Evolutionary conservation across 106 monocot genomes (phyloP), one percentile per base, ranked within the genome.

Genomic region (Dendrobium nobile): DNA sequence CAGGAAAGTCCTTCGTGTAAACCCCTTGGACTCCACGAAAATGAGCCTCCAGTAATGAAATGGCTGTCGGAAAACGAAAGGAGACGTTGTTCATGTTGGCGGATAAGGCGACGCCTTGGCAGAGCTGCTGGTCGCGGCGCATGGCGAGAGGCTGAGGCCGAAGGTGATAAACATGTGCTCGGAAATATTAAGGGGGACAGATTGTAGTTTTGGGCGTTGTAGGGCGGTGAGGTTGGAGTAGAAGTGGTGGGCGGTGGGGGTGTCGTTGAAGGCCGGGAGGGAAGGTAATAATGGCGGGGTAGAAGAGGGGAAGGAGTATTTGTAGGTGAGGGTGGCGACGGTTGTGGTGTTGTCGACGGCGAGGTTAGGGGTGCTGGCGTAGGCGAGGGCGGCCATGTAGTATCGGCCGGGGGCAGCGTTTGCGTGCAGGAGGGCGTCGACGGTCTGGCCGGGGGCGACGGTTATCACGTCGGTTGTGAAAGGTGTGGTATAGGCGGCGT

Each of bases 1-100:
- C 79, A 4, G 94, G 94, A 42, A 95, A 95, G 68, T 95, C 92
- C 42, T 13, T 17, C 0, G 90, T 87, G 82, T 90, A 92, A 2
- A 90, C 72, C 5, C 86, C 86, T 5, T 41, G 11, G 20, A 43
- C 18, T 0, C 41, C 43, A 24, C 54, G 55, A 65, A 74, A 88
- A 9, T 79, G 87, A 16, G 94, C 91, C 61, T 95, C 90, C 27
- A 95, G 67, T 9, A 95, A 33, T 6, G 94, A 95, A 19, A 67
- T 78, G 73, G 54, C 72, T 5, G 82, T 85, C 0, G 94, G 94
- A 16, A 90, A 84, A 54, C 40, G 22, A 76, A 94, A 88, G 2
- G 94, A 94, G 2, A 87, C 56, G 76, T 94, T 94, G 86, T 94
- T 94, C 91, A 94, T 94, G 83, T 41, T 84, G 2, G 84, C 91